Evolutionary conservation across 768 basidiomycete genomes (phyloP), one percentile per base, ranked within the genome.

Genomic region (Boletus pseudo-olivaceus): DNA sequence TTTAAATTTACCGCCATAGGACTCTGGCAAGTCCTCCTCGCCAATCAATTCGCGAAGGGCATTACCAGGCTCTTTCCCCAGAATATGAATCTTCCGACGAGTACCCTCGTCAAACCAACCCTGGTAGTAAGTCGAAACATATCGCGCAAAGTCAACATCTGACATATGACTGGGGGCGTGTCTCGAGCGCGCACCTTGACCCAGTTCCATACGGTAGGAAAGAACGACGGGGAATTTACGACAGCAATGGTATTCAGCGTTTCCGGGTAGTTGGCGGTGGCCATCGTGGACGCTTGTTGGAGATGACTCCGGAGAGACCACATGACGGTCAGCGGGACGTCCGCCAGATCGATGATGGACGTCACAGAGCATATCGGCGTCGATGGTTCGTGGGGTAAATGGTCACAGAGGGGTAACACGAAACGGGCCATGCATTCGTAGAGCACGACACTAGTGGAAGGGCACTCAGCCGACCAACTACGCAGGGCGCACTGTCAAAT

Each of bases 181-280:
- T 30, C 37, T 39, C 33, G 7, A 8, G 12, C 19, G 55, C 72
- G 38, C 54, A 83, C 86, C 76, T 88, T 90, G 66, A 93, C 77
- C 90, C 90, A 93, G 32, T 78, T 78, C 90, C 90, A 93, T 10
- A 93, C 75, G 2, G 85, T 88, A 3, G 86, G 81, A 69, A 93
- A 93, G 75, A 91, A 93, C 0, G 82, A 75, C 0, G 92, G 91
- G 0, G 89, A 84, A 59, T 93, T 92, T 50, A 93, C 83, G 50
- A 93, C 70, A 11, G 77, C 84, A 60, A 86, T 81, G 34, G 79
- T 77, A 60, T 79, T 73, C 39, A 91, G 73, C 0, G 88, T 90
- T 68, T 93, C 90, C 1, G 90, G 89, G 65, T 92, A 92, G 61
- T 90, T 85, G 8, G 87, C 87, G 0, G 87, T 88, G 0, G 87